Base-by-base conservation (phyloP, 148 eudicot genomes). In the Rhododendron williamsianum region DNA sequence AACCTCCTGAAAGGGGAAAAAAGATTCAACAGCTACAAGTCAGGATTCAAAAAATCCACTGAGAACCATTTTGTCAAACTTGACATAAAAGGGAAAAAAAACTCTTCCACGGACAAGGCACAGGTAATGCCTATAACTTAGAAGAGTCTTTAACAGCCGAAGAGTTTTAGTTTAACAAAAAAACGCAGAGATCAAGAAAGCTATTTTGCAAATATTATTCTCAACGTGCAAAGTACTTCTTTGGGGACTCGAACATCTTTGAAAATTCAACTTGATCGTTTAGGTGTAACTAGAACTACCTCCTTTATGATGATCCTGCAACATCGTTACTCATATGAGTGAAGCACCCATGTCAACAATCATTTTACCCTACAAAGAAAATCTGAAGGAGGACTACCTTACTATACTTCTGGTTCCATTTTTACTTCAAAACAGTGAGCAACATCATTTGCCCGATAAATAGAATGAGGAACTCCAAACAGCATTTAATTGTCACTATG, bases 1-100 rank as follows among this genome's bases (percentile, higher is more conserved):
- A 93, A 81, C 77, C 88, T 85, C 88, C 95, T 92, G 87, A 18
- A 58, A 58, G 58, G 76, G 74, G 72, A n/a, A 67, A 65, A 84
- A 65, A 78, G 60, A 76, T 46, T 46, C 74, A 81, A 38, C 23
- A 82, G 19, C 27, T 84, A 45, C 45, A 71, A 43, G 43, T 78
- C 74, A 81, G 51, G 27, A 82, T 9, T 52, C 78, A 25, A 12
- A 69, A 63, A 16, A 45, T 6, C 56, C 84, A 82, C 54, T 18
- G 76, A 65, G 7, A 82, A 76, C 56, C 38, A 69, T 69, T 71
- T 41, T 27, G 16, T 35, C 60, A 13, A 33, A 58, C 30, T 25
- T 2, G 27, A 65, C n/a, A 43, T 8, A 54, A 12, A 54, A 54
- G 19, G 7, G 7, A 5, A 9, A 65, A 15, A 43, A 16, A 51